phyloP scores from a whole-genome alignment of 176 grass and related monocot species.

The Avena eriantha region DNA sequence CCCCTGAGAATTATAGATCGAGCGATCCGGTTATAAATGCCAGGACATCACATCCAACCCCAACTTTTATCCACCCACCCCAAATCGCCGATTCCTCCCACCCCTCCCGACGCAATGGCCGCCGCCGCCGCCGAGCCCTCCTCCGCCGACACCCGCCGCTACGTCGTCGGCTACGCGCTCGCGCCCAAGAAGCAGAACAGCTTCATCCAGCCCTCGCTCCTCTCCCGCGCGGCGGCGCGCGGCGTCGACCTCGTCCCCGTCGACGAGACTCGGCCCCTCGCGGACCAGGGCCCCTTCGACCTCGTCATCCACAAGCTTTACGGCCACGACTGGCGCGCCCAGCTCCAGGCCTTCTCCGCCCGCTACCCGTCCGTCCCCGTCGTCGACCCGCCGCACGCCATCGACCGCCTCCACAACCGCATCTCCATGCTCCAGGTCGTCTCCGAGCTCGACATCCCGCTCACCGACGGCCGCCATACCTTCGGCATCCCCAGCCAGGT shows the following conservation, averaged over 20 bases:
- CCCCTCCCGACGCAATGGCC: slow-evolving; percentile 35
- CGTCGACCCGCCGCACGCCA: slow-evolving; percentile 72
- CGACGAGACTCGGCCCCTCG: slow-evolving; percentile 59
- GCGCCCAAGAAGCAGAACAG: slow-evolving; percentile 84
- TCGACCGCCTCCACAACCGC: slow-evolving; percentile 94
- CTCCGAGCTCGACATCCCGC: slow-evolving; percentile 71
- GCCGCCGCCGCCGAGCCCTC: slow-evolving; percentile 45
- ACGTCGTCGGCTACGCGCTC: slow-evolving; percentile 76
- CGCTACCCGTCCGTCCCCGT: slow-evolving; percentile 59
- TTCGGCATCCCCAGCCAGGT: slow-evolving; percentile 92
- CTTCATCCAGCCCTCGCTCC: slow-evolving; percentile 87
- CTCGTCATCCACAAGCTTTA: slow-evolving; percentile 89
- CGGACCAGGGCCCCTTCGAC: slow-evolving; percentile 85
- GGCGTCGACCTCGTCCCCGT: slow-evolving; percentile 78
- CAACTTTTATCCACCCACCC: slow-evolving; percentile 31
- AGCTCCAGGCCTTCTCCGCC: slow-evolving; percentile 70
- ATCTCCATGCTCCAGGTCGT: slow-evolving; percentile 98
- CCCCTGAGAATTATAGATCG: slow-evolving; percentile 27
- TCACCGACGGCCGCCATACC: slow-evolving; percentile 42
- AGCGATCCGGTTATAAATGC: slow-evolving; percentile 43
- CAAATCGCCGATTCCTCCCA: slow-evolving; percentile 26
- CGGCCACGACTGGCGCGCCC: slow-evolving; percentile 69
- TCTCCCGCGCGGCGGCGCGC: slow-evolving; percentile 41
- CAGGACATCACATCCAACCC: slow-evolving; percentile 38
- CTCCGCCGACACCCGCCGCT: slow-evolving; percentile 38